Evolutionary conservation across 2,329 filamentous ascomycete genomes (phyloP), one percentile per base, ranked within the genome.

Genomic region (Penicillium sp.): DNA sequence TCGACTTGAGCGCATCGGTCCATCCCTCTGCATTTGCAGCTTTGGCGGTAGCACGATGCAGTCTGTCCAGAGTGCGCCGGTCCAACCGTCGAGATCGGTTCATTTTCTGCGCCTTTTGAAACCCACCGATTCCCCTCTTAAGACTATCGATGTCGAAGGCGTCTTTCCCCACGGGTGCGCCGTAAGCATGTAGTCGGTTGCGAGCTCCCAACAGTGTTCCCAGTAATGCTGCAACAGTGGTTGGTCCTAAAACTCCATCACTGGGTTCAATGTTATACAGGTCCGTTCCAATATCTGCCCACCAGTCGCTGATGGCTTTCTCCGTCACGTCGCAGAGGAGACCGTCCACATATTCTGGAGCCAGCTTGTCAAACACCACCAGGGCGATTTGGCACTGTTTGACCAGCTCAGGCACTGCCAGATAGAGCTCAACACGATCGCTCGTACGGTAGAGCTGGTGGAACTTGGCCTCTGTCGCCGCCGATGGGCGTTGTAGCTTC

Each of bases 311-410:
- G 68, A 98, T 87, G 1, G 93, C 92, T 62, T 85, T 88, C 74
- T 99, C 95, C 0, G 95, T 98, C 45, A 95, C 83, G 77, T 99
- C 95, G 74, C 95, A 99, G 3, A 99, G 84, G 25, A 97, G 79
- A 0, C 95, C 95, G 70, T 99, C 95, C 7, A 91, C 90, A 73
- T 96, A 98, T 65, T 93, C 90, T 34, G 89, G 84, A n/a, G 91
- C 88, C 5, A 98, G 81, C 73, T 93, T 92, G 55, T 89, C 91
- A 75, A 97, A 99, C 61, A 97, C 81, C 71, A 91, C 89, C 60
- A 99, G 79, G 0, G 95, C 92, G 37, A 92, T 86, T 75, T 99
- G 95, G 67, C 93, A 98, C 35, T 96, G 82, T 73, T 93, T 96
- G 58, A 98, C 89, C 17, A 98, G 82, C 75, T 98, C 94, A 57